Conservation (phyloP, 2,329 filamentous ascomycete genomes). For the Xylaria sp. region DNA sequence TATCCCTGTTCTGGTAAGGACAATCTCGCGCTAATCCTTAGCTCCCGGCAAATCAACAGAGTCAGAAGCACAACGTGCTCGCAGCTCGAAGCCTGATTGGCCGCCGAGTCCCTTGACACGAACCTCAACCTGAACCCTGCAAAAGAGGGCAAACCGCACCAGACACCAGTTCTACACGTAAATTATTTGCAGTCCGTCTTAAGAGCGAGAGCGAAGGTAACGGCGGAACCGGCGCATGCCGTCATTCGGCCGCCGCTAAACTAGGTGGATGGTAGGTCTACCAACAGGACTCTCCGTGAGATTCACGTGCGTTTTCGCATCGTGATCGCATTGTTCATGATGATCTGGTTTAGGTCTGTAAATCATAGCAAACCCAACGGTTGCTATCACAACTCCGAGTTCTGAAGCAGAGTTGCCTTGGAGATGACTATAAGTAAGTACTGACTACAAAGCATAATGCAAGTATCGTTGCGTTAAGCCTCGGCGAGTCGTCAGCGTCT, state of each 20-base stretch:
- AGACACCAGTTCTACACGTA: background rate
- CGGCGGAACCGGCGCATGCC: background rate
- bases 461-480: background rate
- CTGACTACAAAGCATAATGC: background rate
- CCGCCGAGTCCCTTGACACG: background rate
- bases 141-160: conserved; percentile 4
- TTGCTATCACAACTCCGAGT: background rate
- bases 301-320: background rate
- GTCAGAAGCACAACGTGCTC: conserved; percentile 37
- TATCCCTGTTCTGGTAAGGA: conserved; percentile 19
- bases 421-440: background rate
- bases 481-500: conserved; percentile 14
- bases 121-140: conserved; percentile 19
- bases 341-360: background rate
- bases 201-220: conserved; percentile 4
- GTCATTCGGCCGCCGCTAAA: background rate
- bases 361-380: background rate
- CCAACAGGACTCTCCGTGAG: background rate
- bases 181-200: background rate
- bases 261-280: background rate
- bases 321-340: background rate
- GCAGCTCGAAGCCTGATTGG: conserved; percentile 32
- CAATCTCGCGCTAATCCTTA: conserved; percentile 25
- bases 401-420: background rate
- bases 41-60: conserved; percentile 39